phyloP scores from a whole-genome alignment of 2,329 filamentous ascomycete species.

The Hirsutella minnesotensis region DNA sequence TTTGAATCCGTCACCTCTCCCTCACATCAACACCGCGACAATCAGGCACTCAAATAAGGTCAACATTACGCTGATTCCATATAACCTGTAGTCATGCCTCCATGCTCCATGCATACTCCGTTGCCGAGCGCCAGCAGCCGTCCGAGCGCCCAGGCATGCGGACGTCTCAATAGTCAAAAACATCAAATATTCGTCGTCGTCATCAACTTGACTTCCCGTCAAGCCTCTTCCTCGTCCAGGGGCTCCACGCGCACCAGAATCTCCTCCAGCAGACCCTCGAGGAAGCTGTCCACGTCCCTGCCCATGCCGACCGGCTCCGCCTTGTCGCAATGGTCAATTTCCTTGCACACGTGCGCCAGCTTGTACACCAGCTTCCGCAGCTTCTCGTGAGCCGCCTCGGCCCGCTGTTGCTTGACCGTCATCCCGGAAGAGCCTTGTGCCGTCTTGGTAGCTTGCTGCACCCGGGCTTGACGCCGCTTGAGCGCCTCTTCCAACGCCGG shows the following conservation, averaged over 20 bases:
- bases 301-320: conserved; percentile 88
- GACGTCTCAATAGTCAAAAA: neutral
- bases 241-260: conserved; percentile 86
- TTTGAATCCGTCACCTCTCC: too few relatives aligned
- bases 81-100: neutral
- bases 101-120: neutral
- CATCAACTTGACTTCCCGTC: conserved; percentile 2
- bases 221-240: conserved; percentile 56
- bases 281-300: conserved; percentile 73
- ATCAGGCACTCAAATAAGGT: too few relatives aligned
- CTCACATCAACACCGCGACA: too few relatives aligned
- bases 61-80: too few relatives aligned
- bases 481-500: conserved; percentile 87
- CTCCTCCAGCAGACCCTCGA: conserved; percentile 90
- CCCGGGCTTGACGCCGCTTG: conserved; percentile 58
- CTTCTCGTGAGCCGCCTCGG: conserved; percentile 66
- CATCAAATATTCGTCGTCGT: neutral
- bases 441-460: conserved; percentile 39
- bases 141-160: neutral
- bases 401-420: conserved; percentile 55
- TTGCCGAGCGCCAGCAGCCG: too few relatives aligned
- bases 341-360: conserved; percentile 69
- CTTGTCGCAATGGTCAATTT: conserved; percentile 83
- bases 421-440: conserved; percentile 16
- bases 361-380: conserved; percentile 73